A percentile compares a stretch with the other conserved stretches of the same genome.
These are phyloP conservation scores for Hanseniaspora vineae DNA, from an alignment of 805 yeast species.

Conservation along the genomic window DNA sequence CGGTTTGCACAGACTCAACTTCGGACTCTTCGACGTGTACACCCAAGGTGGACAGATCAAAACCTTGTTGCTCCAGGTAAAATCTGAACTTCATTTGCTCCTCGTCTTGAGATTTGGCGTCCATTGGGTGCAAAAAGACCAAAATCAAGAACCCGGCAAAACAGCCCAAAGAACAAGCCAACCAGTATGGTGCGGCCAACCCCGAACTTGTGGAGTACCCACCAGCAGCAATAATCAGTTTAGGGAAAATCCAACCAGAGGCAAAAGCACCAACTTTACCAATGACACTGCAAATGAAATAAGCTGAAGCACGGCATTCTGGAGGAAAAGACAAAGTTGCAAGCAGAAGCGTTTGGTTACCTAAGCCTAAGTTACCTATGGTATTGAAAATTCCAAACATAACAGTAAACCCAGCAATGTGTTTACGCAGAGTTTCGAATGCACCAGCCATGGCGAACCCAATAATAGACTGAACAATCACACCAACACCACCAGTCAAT, in stretches of 20 bases:
- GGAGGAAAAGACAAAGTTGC: slow-evolving; percentile 83
- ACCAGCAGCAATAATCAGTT: slow-evolving; percentile 45
- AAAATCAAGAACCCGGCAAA: slow-evolving; percentile 34
- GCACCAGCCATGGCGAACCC: slow-evolving; percentile 79
- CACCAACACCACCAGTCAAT: slow-evolving; percentile 58
- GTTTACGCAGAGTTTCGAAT: slow-evolving; percentile 39
- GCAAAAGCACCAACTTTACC: slow-evolving; percentile 92
- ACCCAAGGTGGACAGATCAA: slow-evolving; percentile 31
- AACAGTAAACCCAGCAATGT: slow-evolving; percentile 70
- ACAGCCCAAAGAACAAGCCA: slow-evolving; percentile 3
- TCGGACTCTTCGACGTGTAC: neutral
- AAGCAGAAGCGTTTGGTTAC: slow-evolving; percentile 79
- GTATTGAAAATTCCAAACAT: slow-evolving; percentile 81
- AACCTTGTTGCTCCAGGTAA: slow-evolving; percentile 57
- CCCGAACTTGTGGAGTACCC: slow-evolving; percentile 43
- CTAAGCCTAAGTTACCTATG: slow-evolving; percentile 79
- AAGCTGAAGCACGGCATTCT: slow-evolving; percentile 80
- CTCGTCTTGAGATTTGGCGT: slow-evolving; percentile 65
- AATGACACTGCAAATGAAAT: slow-evolving; percentile 81
- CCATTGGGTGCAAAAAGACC: slow-evolving; percentile 66
- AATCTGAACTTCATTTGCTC: slow-evolving; percentile 65
- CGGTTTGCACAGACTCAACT: neutral
- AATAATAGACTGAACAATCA: slow-evolving; percentile 56
- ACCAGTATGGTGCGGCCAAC: slow-evolving; percentile 34
- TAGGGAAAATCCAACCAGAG: slow-evolving; percentile 82